These are phyloP conservation scores for Suhomyces prunicola DNA, from an alignment of 805 yeast species.

Conservation along the genomic window DNA sequence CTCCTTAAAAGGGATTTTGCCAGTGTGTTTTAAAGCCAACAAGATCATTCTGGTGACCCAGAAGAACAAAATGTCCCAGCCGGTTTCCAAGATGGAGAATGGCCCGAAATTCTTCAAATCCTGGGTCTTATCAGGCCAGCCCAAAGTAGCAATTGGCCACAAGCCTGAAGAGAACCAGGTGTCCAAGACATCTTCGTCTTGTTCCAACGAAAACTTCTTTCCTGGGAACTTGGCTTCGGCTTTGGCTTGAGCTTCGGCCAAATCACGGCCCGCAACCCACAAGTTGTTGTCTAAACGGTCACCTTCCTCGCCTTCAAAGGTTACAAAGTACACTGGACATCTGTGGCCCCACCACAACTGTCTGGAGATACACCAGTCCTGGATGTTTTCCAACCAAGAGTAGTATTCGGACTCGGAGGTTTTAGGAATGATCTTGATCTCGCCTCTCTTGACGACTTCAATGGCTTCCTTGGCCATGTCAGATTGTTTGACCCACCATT, in stretches of 20 bases:
- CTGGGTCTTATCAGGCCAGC: conserved; percentile 78
- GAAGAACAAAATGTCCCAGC: conserved; percentile 98
- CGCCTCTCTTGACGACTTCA: conserved; percentile 78
- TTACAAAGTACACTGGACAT: conserved; percentile 90
- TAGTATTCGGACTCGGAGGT: conserved; percentile 89
- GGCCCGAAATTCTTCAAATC: conserved; percentile 84
- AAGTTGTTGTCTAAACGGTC: conserved; percentile 60
- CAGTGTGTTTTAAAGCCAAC: conserved; percentile 86
- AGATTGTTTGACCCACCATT: conserved; percentile 97
- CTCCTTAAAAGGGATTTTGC: conserved; percentile 88
- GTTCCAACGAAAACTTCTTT: conserved; percentile 70
- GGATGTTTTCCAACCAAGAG: conserved; percentile 93
- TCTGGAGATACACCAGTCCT: conserved; percentile 99
- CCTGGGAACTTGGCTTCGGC: conserved; percentile 73
- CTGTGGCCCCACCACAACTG: conserved; percentile 95
- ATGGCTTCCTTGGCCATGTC: conserved; percentile 88
- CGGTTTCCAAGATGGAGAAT: conserved; percentile 93
- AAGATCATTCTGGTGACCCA: conserved; percentile 98
- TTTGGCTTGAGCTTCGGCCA: conserved; percentile 80
- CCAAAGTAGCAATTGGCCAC: conserved; percentile 96
- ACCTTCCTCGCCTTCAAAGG: conserved; percentile 70
- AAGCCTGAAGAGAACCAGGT: conserved; percentile 98
- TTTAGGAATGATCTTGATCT: conserved; percentile 78
- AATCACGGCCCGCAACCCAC: conserved; percentile 89
- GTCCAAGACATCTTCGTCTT: conserved; percentile 97